Base-by-base conservation (phyloP, 139 green algal genomes). In the Coccomyxa sp. region DNA sequence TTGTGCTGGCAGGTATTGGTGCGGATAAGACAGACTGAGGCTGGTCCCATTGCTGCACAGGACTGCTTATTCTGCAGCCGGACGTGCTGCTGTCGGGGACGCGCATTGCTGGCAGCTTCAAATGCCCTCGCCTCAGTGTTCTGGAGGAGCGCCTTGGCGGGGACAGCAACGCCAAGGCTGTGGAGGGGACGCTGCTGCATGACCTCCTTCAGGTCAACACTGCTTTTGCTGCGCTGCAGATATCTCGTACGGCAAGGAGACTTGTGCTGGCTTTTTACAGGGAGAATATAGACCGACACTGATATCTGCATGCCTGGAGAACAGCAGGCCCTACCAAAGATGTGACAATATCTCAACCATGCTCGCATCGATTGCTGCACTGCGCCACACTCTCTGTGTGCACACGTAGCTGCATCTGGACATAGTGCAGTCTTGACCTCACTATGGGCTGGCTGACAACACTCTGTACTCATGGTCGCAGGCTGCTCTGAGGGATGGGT, bases 41-140 rank as follows among this genome's bases (percentile, higher is more conserved):
- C 33, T 41, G 35, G 44, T 8, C 0, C 33, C 69, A 74, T 74
- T n/a, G n/a, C n/a, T n/a, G 22, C 55, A 39, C 36, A 33, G 92
- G 90, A 6, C 68, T 93, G 36, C 31, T 95, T 5, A 78, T 97
- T 14, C 75, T 93, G 79, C 91, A 94, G 79, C 93, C 93, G 16
- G 92, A 97, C 73, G 29, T 93, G 41, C 87, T 97, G 72, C 81
- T 97, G 69, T 93, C 88, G 87, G 90, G 92, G 68, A 96, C 92
- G 0, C 82, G 78, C 39, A 83, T 97, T 55, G 86, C 82, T 0
- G 81, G 76, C 33, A 91, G 87, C 29, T 81, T 91, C 38, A 74
- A 79, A 27, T 96, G 92, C 79, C 27, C 75, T 0, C 91, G 92
- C 18, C 85, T 90, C 38, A 85, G 90, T 0, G 90, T 93, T 80